Evolutionary conservation across 306 rosid species (phyloP).

Genomic region (Castanopsis chinensis): DNA sequence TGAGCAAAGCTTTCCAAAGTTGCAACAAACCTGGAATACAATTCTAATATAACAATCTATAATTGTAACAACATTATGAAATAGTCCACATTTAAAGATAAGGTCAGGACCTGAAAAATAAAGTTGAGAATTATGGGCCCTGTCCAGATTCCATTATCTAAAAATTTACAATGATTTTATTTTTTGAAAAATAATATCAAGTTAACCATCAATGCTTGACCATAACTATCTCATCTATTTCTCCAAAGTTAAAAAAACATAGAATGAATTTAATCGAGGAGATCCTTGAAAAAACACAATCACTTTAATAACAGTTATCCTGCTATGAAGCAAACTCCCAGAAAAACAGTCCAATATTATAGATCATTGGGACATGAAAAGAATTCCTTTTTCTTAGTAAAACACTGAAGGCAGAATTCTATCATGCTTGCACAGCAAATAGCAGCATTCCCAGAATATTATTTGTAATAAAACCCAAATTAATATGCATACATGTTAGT

Average conservation of each 20-base stretch:
- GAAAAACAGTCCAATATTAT: neutral
- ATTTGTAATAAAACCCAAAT: neutral
- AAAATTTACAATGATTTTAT: too few relatives aligned
- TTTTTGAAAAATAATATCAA: too few relatives aligned
- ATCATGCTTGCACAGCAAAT: neutral
- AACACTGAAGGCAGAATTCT: neutral
- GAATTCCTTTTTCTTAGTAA: neutral
- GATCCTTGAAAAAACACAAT: neutral
- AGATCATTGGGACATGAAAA: neutral
- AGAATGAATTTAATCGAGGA: neutral
- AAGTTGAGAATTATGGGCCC: neutral
- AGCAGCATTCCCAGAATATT: neutral
- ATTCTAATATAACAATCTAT: neutral
- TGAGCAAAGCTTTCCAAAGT: slow-evolving; percentile 84
- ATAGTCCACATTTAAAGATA: neutral
- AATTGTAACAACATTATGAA: neutral
- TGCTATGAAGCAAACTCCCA: neutral
- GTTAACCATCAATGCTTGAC: too few relatives aligned
- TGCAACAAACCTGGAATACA: slow-evolving; percentile 68
- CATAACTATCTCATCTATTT: too few relatives aligned
- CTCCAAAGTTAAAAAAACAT: too few relatives aligned
- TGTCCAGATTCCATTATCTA: neutral
- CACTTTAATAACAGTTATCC: neutral
- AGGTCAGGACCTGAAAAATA: neutral
- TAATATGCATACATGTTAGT: too few relatives aligned